Conservation (phyloP, 2,329 filamentous ascomycete species). For the Aspergillus fumigatiaffinis region DNA sequence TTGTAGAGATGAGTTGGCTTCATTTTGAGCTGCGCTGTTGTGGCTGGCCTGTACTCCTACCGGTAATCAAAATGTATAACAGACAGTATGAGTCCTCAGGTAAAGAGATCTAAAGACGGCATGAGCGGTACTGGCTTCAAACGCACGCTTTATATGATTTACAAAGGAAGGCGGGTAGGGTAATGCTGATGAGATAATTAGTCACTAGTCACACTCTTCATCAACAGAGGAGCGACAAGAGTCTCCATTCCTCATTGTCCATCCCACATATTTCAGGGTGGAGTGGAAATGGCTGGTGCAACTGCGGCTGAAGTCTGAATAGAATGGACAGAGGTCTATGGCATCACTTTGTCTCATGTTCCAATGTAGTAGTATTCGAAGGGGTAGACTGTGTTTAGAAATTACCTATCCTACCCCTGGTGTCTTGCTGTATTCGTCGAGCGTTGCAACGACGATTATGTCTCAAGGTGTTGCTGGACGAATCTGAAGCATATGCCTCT, state of each 20-base stretch:
- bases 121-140: not conserved
- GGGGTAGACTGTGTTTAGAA: not conserved
- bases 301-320: not conserved
- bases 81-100: not conserved
- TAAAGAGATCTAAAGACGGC: not conserved
- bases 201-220: not conserved
- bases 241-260: not conserved
- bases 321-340: not conserved
- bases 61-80: not conserved
- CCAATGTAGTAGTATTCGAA: not conserved
- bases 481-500: no score
- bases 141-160: not conserved
- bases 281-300: not conserved
- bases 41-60: not conserved
- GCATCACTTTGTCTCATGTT: not conserved
- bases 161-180: not conserved
- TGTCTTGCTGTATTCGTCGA: not conserved
- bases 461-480: no score
- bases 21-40: conserved; percentile 5
- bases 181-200: not conserved
- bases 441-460: not conserved
- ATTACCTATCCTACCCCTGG: not conserved
- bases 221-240: not conserved
- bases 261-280: not conserved
- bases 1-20: conserved; percentile 2